Conservation (phyloP, 768 basidiomycete genomes). For the Saitozyma podzolica region DNA sequence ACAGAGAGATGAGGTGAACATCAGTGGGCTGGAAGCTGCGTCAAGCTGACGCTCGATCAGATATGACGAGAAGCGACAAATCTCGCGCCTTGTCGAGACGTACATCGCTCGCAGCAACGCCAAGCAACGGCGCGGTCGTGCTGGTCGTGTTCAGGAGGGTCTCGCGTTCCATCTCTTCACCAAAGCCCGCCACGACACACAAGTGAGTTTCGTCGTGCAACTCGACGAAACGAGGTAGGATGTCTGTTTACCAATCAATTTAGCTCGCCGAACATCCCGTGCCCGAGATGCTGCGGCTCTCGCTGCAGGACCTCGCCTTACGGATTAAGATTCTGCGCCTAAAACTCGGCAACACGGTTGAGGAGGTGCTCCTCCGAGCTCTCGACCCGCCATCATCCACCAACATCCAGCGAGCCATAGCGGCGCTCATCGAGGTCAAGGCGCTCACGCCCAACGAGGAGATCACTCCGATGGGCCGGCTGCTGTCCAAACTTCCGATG, state of each 20-base stretch:
- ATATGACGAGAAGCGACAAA: conserved; percentile 95
- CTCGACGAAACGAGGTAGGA: not conserved
- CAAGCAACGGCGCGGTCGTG: conserved; percentile 74
- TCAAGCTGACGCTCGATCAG: conserved; percentile 52
- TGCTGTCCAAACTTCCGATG: conserved; percentile 87
- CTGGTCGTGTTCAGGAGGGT: conserved; percentile 85
- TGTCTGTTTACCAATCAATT: not conserved
- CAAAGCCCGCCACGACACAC: conserved; percentile 75
- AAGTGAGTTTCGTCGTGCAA: conserved; percentile 55
- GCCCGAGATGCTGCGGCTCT: conserved; percentile 92
- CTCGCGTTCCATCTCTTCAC: conserved; percentile 96
- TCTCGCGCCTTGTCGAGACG: conserved; percentile 86
- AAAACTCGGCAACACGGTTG: conserved; percentile 78
- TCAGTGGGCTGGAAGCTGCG: conserved; percentile 11
- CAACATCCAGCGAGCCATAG: conserved; percentile 87
- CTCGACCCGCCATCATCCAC: conserved; percentile 81
- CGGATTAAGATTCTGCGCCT: conserved; percentile 74
- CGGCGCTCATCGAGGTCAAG: conserved; percentile 86
- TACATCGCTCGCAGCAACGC: conserved; percentile 91
- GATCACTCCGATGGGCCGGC: conserved; percentile 88
- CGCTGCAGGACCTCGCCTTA: conserved; percentile 73
- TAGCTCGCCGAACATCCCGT: conserved; percentile 86
- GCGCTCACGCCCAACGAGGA: conserved; percentile 83
- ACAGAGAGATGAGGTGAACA: conserved; percentile 81
- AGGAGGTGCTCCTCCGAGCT: conserved; percentile 81